Conservation (phyloP, 2,329 filamentous ascomycete genomes). For the Herpotrichia juniperi region DNA sequence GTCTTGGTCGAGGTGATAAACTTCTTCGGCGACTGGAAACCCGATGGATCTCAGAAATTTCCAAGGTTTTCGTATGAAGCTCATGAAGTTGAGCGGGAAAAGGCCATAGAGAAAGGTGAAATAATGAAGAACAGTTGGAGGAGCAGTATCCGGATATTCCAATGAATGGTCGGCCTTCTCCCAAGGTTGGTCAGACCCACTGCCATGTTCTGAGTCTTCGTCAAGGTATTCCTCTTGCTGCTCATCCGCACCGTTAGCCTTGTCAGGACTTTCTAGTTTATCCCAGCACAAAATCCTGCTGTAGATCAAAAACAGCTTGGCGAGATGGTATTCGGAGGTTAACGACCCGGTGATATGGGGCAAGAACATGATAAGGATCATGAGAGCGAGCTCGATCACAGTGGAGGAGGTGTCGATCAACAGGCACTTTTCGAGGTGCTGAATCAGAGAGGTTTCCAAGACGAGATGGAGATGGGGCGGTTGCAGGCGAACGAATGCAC, state of each 20-base stretch:
- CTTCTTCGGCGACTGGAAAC: slow-evolving; percentile 72
- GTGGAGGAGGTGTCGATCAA: slow-evolving; percentile 80
- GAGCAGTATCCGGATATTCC: slow-evolving; percentile 58
- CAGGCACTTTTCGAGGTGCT: slow-evolving; percentile 73
- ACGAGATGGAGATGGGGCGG: slow-evolving; percentile 81
- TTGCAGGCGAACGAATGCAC: slow-evolving; percentile 74
- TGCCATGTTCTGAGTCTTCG: slow-evolving; percentile 42
- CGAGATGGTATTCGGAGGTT: slow-evolving; percentile 64
- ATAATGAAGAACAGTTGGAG: slow-evolving; percentile 74
- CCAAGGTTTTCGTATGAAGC: slow-evolving; percentile 82
- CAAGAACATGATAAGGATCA: slow-evolving; percentile 78
- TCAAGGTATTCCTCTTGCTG: slow-evolving; percentile 42
- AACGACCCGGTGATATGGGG: slow-evolving; percentile 79
- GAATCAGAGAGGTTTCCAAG: slow-evolving; percentile 73
- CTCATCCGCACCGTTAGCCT: slow-evolving; percentile 25
- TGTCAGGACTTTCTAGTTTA: slow-evolving; percentile 47
- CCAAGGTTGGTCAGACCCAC: slow-evolving; percentile 58
- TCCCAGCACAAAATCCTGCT: slow-evolving; percentile 82
- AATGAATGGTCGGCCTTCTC: slow-evolving; percentile 67
- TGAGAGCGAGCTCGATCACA: slow-evolving; percentile 75
- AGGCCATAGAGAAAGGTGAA: slow-evolving; percentile 84
- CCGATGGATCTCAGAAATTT: slow-evolving; percentile 77
- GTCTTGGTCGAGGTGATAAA: slow-evolving; percentile 78
- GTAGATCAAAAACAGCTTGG: slow-evolving; percentile 81
- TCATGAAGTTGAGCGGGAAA: slow-evolving; percentile 85